These are phyloP conservation scores for Scheffersomyces coipomensis DNA, from an alignment of 805 yeast species.

Conservation along the genomic window DNA sequence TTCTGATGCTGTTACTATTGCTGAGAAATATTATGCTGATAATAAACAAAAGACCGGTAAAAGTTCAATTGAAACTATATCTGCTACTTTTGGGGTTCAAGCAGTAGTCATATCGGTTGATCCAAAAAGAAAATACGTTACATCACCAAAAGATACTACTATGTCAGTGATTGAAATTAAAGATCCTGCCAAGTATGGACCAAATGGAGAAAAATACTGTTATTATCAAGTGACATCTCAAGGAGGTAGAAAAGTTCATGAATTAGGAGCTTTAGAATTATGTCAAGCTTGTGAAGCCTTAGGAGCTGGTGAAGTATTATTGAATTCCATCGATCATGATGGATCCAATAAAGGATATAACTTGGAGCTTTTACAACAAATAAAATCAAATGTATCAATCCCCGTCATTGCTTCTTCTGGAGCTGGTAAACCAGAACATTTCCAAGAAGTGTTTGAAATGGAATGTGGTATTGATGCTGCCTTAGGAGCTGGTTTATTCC, in stretches of 20 bases:
- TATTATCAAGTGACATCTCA: slow-evolving; percentile 96
- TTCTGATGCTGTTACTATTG: slow-evolving; percentile 93
- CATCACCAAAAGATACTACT: slow-evolving; percentile 53
- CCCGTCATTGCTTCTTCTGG: slow-evolving; percentile 99
- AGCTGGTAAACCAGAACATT: slow-evolving; percentile 92
- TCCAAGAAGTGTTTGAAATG: slow-evolving; percentile 75
- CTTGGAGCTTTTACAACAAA: slow-evolving; percentile 75
- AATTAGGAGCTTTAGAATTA: slow-evolving; percentile 87
- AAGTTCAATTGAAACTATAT: slow-evolving; percentile 91
- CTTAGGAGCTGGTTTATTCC: slow-evolving; percentile 98
- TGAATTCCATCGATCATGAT: slow-evolving; percentile 95
- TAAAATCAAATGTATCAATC: slow-evolving; percentile 71
- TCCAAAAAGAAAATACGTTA: slow-evolving; percentile 85
- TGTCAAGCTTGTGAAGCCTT: slow-evolving; percentile 85
- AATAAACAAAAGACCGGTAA: slow-evolving; percentile 63
- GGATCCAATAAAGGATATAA: slow-evolving; percentile 96
- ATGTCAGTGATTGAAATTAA: slow-evolving; percentile 65
- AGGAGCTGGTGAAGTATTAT: slow-evolving; percentile 94
- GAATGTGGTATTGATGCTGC: slow-evolving; percentile 92
- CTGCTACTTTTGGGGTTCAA: slow-evolving; percentile 89
- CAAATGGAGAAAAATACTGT: slow-evolving; percentile 84
- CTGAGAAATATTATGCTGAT: slow-evolving; percentile 70
- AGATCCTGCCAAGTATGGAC: slow-evolving; percentile 56
- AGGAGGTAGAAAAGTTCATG: slow-evolving; percentile 89
- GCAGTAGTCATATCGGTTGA: slow-evolving; percentile 99